Evolutionary conservation across 1,284 basidiomycete species (phyloP), one percentile per base, ranked within the genome.

Genomic region (Cryptococcus floricola): DNA sequence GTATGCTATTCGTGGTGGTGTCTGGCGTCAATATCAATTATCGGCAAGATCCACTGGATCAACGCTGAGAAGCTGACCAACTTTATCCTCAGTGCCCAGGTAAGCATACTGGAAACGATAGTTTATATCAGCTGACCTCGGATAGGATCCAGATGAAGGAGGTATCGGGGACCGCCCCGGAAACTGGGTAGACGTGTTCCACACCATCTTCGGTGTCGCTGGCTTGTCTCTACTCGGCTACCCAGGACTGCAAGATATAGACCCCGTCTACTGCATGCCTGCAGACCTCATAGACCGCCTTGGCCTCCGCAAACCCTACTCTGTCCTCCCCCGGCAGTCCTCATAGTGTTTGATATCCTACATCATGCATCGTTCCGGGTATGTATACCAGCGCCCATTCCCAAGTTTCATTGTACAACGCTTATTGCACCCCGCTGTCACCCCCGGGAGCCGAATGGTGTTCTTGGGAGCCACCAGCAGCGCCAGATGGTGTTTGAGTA

Each of bases 1-100:
- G 91, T 96, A 3, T 98, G 96, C 79, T 98, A 98, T 77, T 92
- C 89, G 66, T 95, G 92, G 81, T 98, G 94, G 93, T 92, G 95
- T 5, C 82, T 98, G 3, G 93, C 94, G 0, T 81, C 89, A 0
- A 76, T 98, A 50, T 85, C 91, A 18, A 94, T 97, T 57, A 77
- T 98, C 39, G 83, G 86, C 46, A 90, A 87, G 67, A 74, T 94
- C 18, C 79, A 84, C 10, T 98, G 95, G 92, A 96, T 98, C 67
- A 88, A 97, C 71, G 80, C 85, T 0, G 82, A 87, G n/a, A 92
- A 90, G 73, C 80, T 98, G 12, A 67, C 72, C 4, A 63, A 74
- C 1, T 98, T 98, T 77, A 95, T 98, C 57, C 80, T 98, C 5
- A 87, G 87, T 23, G 88, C 93, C 5, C 91, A 95, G 80, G 89